These are phyloP conservation scores for Scytalidium lignicola DNA, from an alignment of 2,329 filamentous ascomycete species.

Conservation along the genomic window DNA sequence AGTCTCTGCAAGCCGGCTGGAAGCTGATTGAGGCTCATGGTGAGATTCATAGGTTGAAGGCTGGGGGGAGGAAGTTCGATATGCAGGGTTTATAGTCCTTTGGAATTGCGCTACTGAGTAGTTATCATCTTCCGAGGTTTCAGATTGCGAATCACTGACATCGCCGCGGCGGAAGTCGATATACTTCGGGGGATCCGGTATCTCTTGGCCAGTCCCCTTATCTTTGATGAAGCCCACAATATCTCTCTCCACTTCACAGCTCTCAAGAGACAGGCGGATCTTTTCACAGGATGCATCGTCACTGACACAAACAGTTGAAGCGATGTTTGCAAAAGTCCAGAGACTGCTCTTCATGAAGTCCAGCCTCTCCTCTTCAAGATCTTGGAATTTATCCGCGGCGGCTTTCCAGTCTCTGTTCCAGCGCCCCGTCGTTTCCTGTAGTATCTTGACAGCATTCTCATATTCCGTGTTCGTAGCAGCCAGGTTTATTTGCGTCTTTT, in stretches of 20 bases:
- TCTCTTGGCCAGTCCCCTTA: slow-evolving; percentile 88
- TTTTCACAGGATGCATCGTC: slow-evolving; percentile 97
- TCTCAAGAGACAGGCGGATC: slow-evolving; percentile 85
- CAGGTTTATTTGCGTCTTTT: slow-evolving; percentile 96
- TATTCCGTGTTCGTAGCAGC: slow-evolving; percentile 90
- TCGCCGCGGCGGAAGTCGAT: slow-evolving; percentile 98
- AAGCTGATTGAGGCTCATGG: slow-evolving; percentile 73
- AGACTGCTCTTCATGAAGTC: slow-evolving; percentile 97
- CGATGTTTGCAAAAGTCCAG: slow-evolving; percentile 96
- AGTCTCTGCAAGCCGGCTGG: slow-evolving; percentile 23
- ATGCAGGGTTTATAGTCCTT: slow-evolving; percentile 89
- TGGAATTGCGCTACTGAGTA: slow-evolving; percentile 97
- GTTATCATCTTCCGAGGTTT: slow-evolving; percentile 76
- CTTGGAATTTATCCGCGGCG: slow-evolving; percentile 98
- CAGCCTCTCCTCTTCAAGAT: slow-evolving; percentile 92
- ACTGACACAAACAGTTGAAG: slow-evolving; percentile 95
- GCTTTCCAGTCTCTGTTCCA: slow-evolving; percentile 99
- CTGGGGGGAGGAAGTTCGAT: slow-evolving; percentile 91
- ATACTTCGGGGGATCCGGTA: slow-evolving; percentile 93
- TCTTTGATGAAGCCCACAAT: slow-evolving; percentile 86
- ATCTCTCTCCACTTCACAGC: slow-evolving; percentile 95
- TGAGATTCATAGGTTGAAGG: slow-evolving; percentile 91
- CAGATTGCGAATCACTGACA: slow-evolving; percentile 72
- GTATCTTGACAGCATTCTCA: slow-evolving; percentile 82
- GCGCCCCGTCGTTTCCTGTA: slow-evolving; percentile 89